Percentiles rank a stretch among this genome's conserved stretches.
phyloP scores from a whole-genome alignment of 73 alveolate species.

The Symbiodinium natans region DNA sequence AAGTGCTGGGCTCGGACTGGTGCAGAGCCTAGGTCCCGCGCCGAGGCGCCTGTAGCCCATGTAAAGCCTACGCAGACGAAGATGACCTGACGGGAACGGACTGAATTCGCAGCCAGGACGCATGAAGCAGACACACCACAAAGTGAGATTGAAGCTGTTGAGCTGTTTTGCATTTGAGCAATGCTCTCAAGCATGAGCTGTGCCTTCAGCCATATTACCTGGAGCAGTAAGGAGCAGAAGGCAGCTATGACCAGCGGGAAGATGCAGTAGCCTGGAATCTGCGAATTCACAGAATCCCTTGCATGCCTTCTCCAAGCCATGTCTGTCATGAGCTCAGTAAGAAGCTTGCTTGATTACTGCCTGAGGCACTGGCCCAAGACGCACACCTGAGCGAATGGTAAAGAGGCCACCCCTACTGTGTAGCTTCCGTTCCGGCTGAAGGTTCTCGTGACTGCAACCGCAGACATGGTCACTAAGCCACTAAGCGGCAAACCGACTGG shows the following conservation, averaged over 20 bases:
- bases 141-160: too few species aligned
- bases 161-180: too few species aligned
- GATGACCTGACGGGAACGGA: constrained; percentile 31
- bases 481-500: constrained; percentile 48
- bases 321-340: too few species aligned
- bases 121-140: too few species aligned
- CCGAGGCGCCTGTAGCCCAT: constrained; percentile 93
- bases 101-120: not conserved
- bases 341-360: too few species aligned
- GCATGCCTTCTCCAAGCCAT: too few species aligned
- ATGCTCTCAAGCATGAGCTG: not conserved
- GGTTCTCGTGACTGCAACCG: too few species aligned
- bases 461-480: too few species aligned
- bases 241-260: constrained; percentile 92
- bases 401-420: too few species aligned
- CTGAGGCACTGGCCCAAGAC: not conserved
- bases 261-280: constrained; percentile 53
- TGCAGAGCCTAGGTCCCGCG: not conserved
- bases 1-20: not conserved
- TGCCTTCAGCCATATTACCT: constrained; percentile 77
- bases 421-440: too few species aligned
- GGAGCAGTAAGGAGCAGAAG: constrained; percentile 63
- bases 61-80: constrained; percentile 80
- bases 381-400: not conserved
- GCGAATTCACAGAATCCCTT: not conserved